A percentile compares a stretch with the other conserved stretches of the same genome.
phyloP scores from a whole-genome alignment of 768 basidiomycete species.

The Russula virescens region DNA sequence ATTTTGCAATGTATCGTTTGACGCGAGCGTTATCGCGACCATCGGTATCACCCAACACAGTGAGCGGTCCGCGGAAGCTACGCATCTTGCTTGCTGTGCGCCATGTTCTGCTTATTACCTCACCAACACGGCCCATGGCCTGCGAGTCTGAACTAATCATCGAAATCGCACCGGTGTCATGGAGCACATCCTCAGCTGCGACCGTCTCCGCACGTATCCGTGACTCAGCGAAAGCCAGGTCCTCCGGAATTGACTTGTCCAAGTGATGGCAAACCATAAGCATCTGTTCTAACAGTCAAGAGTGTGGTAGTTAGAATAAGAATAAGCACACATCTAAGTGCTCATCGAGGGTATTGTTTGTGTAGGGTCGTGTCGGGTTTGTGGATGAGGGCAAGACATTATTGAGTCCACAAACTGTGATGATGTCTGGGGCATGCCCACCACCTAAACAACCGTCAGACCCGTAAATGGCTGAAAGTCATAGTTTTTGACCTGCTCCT shows the following conservation, averaged over 20 bases:
- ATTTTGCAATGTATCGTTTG: slow-evolving; percentile 93
- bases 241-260: slow-evolving; percentile 85
- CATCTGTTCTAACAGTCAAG: slow-evolving; percentile 55
- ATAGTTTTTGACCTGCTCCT: slow-evolving; percentile 62
- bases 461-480: background rate
- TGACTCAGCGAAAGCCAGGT: slow-evolving; percentile 93
- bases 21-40: slow-evolving; percentile 83
- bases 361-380: slow-evolving; percentile 91
- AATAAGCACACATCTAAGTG: slow-evolving; percentile 77
- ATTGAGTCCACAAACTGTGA: slow-evolving; percentile 84
- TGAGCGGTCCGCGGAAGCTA: slow-evolving; percentile 68
- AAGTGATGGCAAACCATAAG: slow-evolving; percentile 99
- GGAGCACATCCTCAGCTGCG: slow-evolving; percentile 94
- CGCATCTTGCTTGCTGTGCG: slow-evolving; percentile 95
- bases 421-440: slow-evolving; percentile 97
- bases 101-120: slow-evolving; percentile 92
- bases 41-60: slow-evolving; percentile 59
- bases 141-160: slow-evolving; percentile 97
- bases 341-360: slow-evolving; percentile 89
- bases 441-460: slow-evolving; percentile 47
- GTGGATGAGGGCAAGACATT: slow-evolving; percentile 96
- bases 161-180: slow-evolving; percentile 89
- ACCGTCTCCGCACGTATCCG: slow-evolving; percentile 95
- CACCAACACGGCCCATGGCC: slow-evolving; percentile 97
- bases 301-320: background rate